These are phyloP conservation scores for Penicillium freii DNA, from an alignment of 2,329 filamentous ascomycete species.

Conservation along the genomic window DNA sequence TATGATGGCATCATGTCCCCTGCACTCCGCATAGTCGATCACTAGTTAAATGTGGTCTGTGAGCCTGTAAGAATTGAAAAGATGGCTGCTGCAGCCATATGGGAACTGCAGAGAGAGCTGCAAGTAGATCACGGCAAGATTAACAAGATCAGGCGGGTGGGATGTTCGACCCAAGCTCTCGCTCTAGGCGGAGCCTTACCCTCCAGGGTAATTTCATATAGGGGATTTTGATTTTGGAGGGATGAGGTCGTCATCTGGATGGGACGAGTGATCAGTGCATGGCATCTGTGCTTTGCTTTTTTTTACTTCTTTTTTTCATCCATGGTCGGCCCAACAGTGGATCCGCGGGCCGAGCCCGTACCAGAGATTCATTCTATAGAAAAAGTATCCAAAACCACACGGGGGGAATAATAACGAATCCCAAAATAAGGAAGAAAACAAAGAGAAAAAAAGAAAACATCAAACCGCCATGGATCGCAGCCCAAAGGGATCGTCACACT, in stretches of 20 bases:
- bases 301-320: neutral
- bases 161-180: conserved; percentile 4
- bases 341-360: conserved; percentile 25
- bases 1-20: conserved; percentile 6
- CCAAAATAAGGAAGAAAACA: neutral
- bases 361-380: conserved; percentile 7
- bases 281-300: conserved; percentile 17
- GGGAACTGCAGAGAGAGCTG: conserved; percentile 7
- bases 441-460: neutral
- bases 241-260: conserved; percentile 19
- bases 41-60: conserved; percentile 9
- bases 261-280: conserved; percentile 25
- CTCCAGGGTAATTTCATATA: neutral
- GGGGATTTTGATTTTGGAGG: neutral
- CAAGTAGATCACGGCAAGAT: conserved; percentile 4
- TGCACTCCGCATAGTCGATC: conserved; percentile 9
- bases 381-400: neutral
- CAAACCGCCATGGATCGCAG: neutral
- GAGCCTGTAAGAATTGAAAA: neutral
- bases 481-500: conserved; percentile 10
- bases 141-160: conserved; percentile 1
- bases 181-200: neutral
- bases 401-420: neutral
- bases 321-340: conserved; percentile 18
- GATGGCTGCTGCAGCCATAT: conserved; percentile 6